Base-by-base conservation (phyloP, 225 moss, liverwort and hornwort species). In the Straminergon stramineum region DNA sequence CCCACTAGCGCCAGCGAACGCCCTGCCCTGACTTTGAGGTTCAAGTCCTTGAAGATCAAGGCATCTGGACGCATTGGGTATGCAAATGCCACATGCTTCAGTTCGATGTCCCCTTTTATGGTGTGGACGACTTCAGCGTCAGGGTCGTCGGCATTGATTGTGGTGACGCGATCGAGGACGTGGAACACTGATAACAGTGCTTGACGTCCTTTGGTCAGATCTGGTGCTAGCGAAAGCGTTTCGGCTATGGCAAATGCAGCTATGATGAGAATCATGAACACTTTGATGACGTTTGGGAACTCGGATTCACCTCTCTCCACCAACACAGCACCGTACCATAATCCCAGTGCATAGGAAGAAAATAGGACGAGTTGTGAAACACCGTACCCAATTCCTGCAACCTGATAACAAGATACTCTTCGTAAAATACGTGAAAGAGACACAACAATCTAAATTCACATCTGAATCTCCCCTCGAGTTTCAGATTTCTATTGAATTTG, bases 161-260 rank as follows among this genome's bases (percentile, higher is more conserved):
- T 53, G 20, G 94, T 90, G 62, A 48, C 41, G 45, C 93, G 94
- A 24, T 93, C 92, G 12, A 94, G 93, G 56, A 93, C 85, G 15
- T 61, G 35, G 84, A 93, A 91, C 82, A 93, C 90, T 1, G 94
- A 93, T 43, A 64, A 18, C 62, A 94, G 31, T 3, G 92, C 87
- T 57, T 90, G 91, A 17, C 82, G 65, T 23, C 92, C 93, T 74
- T 90, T 92, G 35, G 85, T 73, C 51, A 94, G 67, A 62, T 94
- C 93, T 8, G 94, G 94, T 15, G 91, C 92, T 22, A 94, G 82
- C 13, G 94, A 90, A 55, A 94, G 88, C 20, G 94, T 90, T 80
- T 94, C 92, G 34, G 92, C 86, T 23, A 91, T 48, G 60, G 88
- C 88, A 71, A 93, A 93, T 20, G 92, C 88, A 73, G 93, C 71